A percentile compares a stretch with the other conserved stretches of the same genome.
phyloP scores from a whole-genome alignment of 1,284 basidiomycete genomes.

The Earliella scabrosa region DNA sequence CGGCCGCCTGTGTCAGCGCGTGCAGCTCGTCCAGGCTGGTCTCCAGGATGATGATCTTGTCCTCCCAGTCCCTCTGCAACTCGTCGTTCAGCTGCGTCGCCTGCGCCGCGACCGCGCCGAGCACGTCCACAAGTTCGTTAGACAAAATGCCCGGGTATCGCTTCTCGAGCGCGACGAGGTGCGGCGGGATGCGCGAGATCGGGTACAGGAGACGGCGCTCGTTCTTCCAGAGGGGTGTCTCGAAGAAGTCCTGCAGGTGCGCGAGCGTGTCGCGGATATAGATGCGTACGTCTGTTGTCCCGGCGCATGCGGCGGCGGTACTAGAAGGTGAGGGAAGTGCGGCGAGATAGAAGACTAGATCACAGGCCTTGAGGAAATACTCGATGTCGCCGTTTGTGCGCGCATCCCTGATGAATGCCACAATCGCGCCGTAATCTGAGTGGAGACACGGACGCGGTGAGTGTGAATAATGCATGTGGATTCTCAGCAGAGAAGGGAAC shows the following conservation, averaged over 20 bases:
- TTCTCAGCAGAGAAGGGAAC: background rate
- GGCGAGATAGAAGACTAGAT: constrained; percentile 22
- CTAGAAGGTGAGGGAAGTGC: constrained; percentile 1
- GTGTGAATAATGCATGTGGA: background rate
- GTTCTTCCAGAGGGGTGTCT: constrained; percentile 18
- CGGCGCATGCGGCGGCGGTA: background rate
- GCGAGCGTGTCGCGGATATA: constrained; percentile 12
- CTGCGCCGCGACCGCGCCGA: constrained; percentile 13
- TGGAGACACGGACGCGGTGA: background rate
- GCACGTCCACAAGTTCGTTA: constrained; percentile 12
- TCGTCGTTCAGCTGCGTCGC: constrained; percentile 12
- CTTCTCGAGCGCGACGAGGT: constrained; percentile 16
- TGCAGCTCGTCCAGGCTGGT: constrained; percentile 11
- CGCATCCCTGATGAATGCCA: constrained; percentile 12
- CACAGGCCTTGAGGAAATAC: constrained; percentile 25
- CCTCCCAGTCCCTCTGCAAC: constrained; percentile 25
- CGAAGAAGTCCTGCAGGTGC: constrained; percentile 20
- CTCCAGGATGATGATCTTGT: constrained; percentile 21
- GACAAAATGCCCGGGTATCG: constrained; percentile 10
- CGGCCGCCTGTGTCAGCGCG: background rate
- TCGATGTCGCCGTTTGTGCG: constrained; percentile 12
- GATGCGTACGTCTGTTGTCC: background rate
- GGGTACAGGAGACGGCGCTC: constrained; percentile 14
- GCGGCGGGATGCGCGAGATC: constrained; percentile 21
- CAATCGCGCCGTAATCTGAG: constrained; percentile 15